These are phyloP conservation scores for Lactarius tabidus DNA, from an alignment of 768 basidiomycete genomes.

Conservation along the genomic window DNA sequence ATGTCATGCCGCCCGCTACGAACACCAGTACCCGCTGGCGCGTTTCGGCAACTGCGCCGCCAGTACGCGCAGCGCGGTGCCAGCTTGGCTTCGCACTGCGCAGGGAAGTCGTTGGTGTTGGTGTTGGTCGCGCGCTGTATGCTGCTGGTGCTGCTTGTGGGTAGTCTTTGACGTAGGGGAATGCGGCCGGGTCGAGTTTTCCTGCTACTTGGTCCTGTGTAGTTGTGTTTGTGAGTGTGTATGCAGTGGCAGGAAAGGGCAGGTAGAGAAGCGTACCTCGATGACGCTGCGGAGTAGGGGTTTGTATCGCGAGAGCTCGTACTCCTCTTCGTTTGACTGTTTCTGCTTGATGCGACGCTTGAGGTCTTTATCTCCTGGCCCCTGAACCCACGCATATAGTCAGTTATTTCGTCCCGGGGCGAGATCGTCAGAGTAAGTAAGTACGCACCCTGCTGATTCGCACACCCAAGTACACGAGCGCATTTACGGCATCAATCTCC, in stretches of 20 bases:
- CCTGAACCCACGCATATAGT: constrained; percentile 40
- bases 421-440: neutral
- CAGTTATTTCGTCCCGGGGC: neutral
- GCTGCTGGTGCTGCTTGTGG: constrained; percentile 50
- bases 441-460: constrained; percentile 73
- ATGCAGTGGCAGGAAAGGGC: constrained; percentile 2
- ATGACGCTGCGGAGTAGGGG: constrained; percentile 77
- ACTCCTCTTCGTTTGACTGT: constrained; percentile 77
- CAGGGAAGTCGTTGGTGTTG: constrained; percentile 55
- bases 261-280: constrained; percentile 49
- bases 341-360: constrained; percentile 83
- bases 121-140: constrained; percentile 47
- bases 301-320: constrained; percentile 92
- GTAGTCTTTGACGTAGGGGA: constrained; percentile 87
- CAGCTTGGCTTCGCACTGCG: constrained; percentile 87
- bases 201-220: constrained; percentile 75
- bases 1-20: constrained; percentile 92
- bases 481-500: constrained; percentile 93
- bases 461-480: constrained; percentile 75
- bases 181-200: constrained; percentile 70
- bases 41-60: constrained; percentile 39
- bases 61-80: constrained; percentile 71
- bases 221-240: neutral
- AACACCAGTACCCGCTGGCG: constrained; percentile 84
- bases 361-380: constrained; percentile 68